Percentiles rank a stretch among this genome's conserved stretches.
phyloP scores from a whole-genome alignment of 2,329 filamentous ascomycete species.

The Teratosphaeria nubilosa region DNA sequence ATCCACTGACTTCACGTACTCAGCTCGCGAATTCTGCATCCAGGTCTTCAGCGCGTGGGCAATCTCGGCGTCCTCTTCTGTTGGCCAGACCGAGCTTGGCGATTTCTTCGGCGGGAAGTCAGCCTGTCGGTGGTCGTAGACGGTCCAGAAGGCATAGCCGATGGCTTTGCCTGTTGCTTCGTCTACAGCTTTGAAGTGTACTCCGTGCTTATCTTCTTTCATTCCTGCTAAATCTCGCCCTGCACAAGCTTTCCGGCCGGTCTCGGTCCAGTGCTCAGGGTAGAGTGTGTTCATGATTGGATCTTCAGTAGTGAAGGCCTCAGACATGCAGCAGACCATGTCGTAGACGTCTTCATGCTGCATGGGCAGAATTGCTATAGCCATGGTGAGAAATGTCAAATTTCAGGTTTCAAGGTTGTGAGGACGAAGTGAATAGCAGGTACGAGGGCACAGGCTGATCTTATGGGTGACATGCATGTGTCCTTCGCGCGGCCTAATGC shows the following conservation, averaged over 20 bases:
- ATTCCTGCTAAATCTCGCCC: neutral
- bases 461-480: neutral
- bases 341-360: neutral
- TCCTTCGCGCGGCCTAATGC: neutral
- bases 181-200: neutral
- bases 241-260: neutral
- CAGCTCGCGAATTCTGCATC: neutral
- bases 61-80: neutral
- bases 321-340: neutral
- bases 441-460: neutral
- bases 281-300: neutral
- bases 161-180: neutral
- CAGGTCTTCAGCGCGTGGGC: neutral
- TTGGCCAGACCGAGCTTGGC: neutral
- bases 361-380: neutral
- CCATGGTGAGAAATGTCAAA: neutral
- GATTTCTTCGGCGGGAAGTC: neutral
- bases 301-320: neutral
- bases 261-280: neutral
- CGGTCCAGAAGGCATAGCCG: neutral
- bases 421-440: neutral
- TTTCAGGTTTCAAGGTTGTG: neutral
- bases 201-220: neutral
- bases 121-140: neutral
- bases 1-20: neutral